Percentiles rank a stretch among this genome's conserved stretches.
These are phyloP conservation scores for Talaromyces marneffei DNA, from an alignment of 2,329 filamentous ascomycete genomes.

Conservation along the genomic window DNA sequence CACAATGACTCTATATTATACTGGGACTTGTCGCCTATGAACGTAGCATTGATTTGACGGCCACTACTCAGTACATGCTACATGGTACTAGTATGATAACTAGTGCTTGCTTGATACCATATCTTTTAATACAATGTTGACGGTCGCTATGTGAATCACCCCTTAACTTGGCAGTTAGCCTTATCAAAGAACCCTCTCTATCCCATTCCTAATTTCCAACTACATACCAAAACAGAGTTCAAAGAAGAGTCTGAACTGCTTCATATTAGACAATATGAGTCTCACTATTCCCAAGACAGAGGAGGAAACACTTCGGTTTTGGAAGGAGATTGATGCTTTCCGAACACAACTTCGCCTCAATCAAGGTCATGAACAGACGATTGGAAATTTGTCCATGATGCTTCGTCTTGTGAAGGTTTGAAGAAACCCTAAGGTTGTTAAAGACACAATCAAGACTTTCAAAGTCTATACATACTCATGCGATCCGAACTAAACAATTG, in stretches of 20 bases:
- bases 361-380: not conserved
- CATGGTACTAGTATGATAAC: not conserved
- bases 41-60: not conserved
- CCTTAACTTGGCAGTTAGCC: not conserved
- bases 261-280: not conserved
- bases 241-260: not conserved
- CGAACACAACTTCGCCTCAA: not conserved
- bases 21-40: not conserved
- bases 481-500: not conserved
- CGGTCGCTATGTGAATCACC: not conserved
- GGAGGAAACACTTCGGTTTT: not conserved
- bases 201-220: not conserved
- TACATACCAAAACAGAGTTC: not conserved
- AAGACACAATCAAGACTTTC: not conserved
- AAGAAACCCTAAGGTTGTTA: not conserved
- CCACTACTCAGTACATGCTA: not conserved
- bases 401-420: not conserved
- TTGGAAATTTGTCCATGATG: not conserved
- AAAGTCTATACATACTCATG: not conserved
- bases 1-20: not conserved
- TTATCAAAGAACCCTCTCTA: not conserved
- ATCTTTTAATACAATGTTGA: not conserved
- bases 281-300: not conserved
- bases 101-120: not conserved
- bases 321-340: not conserved